Base-by-base conservation (phyloP, 371 early-diverging fungal genomes). In the Phascolomyces articulosus region DNA sequence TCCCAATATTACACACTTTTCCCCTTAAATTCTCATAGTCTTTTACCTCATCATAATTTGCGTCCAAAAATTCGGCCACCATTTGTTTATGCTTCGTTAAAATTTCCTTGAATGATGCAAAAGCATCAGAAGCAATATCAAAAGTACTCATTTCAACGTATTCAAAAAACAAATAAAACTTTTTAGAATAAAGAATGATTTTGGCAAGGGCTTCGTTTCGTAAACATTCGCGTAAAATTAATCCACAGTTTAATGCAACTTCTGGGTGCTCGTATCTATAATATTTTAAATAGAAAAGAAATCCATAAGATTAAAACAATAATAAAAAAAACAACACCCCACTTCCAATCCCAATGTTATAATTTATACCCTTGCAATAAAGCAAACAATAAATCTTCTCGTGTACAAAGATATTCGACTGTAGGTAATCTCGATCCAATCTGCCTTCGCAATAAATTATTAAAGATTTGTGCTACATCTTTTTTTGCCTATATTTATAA, bases 81-180 rank as follows among this genome's bases (percentile, higher is more conserved):
- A 96, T 78, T 20, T 86, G 78, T 74, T 97, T 98, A 80, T 97
- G 97, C 66, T 91, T 90, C 48, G 97, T 96, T 68, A 98, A 76
- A n/a, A 95, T 85, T 73, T 98, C 98, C 81, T 96, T 96, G 79
- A 98, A 98, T 27, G 96, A 97, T 26, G 95, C 96, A 78, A 98
- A 98, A 0, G 99, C 98, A 76, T 98, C 99, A 27, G 93, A 93
- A 10, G 98, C 96, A 55, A 97, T 93, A 82, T 98, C 99, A 86
- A 98, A 98, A 0, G 96, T 98, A 63, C 93, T 89, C 74, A 93
- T 87, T 78, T 98, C 97, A 16, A 97, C 97, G 74, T 96, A 98
- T 18, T 85, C 85, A 69, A 98, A 97, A 61, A 98, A 96, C 65
- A 88, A 85, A 84, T 95, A 95, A 68, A 98, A 97, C 60, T 91